Evolutionary conservation across 352 stramenopile genomes (phyloP).

Genomic region (Phytophthora agathidicida): DNA sequence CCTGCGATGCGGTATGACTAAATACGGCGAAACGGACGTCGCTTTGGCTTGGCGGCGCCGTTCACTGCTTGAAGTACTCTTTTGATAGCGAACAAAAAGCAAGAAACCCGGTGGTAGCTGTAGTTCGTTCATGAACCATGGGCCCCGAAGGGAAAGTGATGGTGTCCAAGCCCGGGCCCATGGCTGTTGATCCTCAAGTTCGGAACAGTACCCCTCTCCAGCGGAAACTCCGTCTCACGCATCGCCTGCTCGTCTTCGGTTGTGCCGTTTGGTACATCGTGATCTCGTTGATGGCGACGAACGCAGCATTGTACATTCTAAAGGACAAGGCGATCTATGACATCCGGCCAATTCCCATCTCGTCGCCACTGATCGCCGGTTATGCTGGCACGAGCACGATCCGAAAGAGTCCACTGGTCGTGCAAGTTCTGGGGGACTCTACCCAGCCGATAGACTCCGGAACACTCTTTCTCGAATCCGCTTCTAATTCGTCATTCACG

Average conservation of each 20-base stretch:
- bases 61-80: too few species aligned
- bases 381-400: constrained; percentile 37
- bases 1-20: too few species aligned
- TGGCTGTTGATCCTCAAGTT: background rate
- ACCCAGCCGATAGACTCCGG: constrained; percentile 31
- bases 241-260: constrained; percentile 29
- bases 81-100: too few species aligned
- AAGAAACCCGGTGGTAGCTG: too few species aligned
- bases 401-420: constrained; percentile 38
- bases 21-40: too few species aligned
- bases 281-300: constrained; percentile 34
- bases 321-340: constrained; percentile 23
- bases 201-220: constrained; percentile 19
- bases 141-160: constrained; percentile 27
- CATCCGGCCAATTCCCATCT: background rate
- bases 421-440: constrained; percentile 24
- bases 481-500: constrained; percentile 19
- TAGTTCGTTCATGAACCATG: background rate
- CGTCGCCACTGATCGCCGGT: constrained; percentile 29
- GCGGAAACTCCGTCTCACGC: constrained; percentile 19
- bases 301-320: constrained; percentile 28
- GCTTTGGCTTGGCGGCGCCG: too few species aligned
- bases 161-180: constrained; percentile 10
- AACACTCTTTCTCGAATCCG: constrained; percentile 44
- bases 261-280: constrained; percentile 34